Percentiles rank a stretch among this genome's conserved stretches.
These are phyloP conservation scores for Phaeosphaeriaceae sp. DNA, from an alignment of 2,329 filamentous ascomycete species.

Conservation along the genomic window DNA sequence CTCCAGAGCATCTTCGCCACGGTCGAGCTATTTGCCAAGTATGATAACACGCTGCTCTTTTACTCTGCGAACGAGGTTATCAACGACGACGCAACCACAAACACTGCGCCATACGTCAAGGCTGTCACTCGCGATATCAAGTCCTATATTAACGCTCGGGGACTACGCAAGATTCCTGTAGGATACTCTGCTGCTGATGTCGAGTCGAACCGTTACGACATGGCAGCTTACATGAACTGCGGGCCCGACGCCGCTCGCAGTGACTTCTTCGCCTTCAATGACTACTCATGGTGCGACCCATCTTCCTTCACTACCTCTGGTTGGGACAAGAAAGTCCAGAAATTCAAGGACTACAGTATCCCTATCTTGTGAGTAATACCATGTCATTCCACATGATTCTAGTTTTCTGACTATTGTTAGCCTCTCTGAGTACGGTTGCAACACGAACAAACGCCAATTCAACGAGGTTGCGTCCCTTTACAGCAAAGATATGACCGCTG, in stretches of 20 bases:
- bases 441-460: slow-evolving; percentile 80
- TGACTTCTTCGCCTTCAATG: slow-evolving; percentile 90
- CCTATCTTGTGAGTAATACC: slow-evolving; percentile 70
- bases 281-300: slow-evolving; percentile 84
- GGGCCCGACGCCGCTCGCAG: slow-evolving; percentile 81
- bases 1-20: slow-evolving; percentile 87
- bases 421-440: slow-evolving; percentile 94
- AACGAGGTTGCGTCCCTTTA: slow-evolving; percentile 81
- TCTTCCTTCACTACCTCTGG: slow-evolving; percentile 73
- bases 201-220: slow-evolving; percentile 81
- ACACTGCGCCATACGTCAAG: slow-evolving; percentile 71
- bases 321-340: slow-evolving; percentile 88
- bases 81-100: slow-evolving; percentile 66
- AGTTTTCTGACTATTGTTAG: slow-evolving; percentile 27
- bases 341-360: slow-evolving; percentile 84
- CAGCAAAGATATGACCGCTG: slow-evolving; percentile 78
- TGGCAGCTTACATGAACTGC: slow-evolving; percentile 93
- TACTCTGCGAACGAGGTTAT: slow-evolving; percentile 84
- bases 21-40: slow-evolving; percentile 81
- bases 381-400: background rate
- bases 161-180: slow-evolving; percentile 72
- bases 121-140: slow-evolving; percentile 81
- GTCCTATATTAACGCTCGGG: slow-evolving; percentile 77
- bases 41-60: slow-evolving; percentile 85
- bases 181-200: slow-evolving; percentile 89